Percentiles rank a stretch among this genome's conserved stretches.
phyloP scores from a whole-genome alignment of 148 eudicot genomes.

The Camellia granthamiana region DNA sequence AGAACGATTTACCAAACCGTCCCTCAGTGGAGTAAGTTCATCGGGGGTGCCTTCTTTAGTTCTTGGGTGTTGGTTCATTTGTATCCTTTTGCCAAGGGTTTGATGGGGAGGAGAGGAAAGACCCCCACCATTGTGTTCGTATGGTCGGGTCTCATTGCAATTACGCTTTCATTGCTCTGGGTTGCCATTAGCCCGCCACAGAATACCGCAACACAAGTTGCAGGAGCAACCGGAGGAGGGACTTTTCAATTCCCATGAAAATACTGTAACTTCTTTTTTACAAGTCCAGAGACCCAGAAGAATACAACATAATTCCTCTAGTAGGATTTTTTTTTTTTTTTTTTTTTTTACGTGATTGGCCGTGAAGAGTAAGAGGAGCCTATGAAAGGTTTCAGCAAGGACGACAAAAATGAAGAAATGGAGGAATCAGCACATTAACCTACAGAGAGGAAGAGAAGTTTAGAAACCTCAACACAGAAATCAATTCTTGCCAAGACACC shows the following conservation, averaged over 20 bases:
- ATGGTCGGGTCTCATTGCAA: conserved; percentile 33
- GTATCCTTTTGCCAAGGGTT: conserved; percentile 34
- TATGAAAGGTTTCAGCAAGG: neutral
- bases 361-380: neutral
- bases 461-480: too few relatives aligned
- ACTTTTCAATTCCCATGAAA: conserved; percentile 22
- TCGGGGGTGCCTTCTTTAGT: conserved; percentile 28
- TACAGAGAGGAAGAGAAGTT: too few relatives aligned
- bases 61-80: conserved; percentile 30
- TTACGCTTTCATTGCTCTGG: conserved; percentile 27
- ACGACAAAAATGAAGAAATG: neutral
- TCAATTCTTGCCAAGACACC: too few relatives aligned
- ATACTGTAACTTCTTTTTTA: neutral
- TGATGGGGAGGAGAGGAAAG: conserved; percentile 32
- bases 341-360: neutral
- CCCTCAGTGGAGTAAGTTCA: conserved; percentile 74
- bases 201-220: neutral
- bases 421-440: neutral
- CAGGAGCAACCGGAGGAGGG: neutral
- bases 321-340: neutral
- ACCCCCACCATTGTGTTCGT: conserved; percentile 32
- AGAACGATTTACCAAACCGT: conserved; percentile 39
- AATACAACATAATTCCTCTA: too few relatives aligned
- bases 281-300: too few relatives aligned
- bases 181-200: conserved; percentile 20